These are phyloP conservation scores for Typha latifolia DNA, from an alignment of 176 grass and related monocot genomes.

Conservation along the genomic window DNA sequence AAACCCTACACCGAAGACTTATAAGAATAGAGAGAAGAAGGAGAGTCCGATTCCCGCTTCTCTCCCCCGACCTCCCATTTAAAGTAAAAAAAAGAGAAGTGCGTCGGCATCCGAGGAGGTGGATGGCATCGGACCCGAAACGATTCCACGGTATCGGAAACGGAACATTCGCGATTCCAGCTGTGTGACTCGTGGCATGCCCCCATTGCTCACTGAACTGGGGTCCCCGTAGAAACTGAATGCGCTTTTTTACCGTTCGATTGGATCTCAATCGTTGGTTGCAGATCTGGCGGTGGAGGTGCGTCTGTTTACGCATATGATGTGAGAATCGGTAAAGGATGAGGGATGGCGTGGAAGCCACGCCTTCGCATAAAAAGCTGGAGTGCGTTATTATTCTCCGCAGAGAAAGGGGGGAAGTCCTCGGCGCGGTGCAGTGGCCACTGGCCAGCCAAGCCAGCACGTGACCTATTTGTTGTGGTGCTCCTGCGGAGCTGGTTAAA, in stretches of 20 bases:
- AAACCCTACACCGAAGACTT: slow-evolving; percentile 9
- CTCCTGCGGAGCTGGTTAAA: no score
- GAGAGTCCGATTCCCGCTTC: slow-evolving; percentile 14
- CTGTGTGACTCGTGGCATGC: background rate
- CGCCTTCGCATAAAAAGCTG: slow-evolving; percentile 9
- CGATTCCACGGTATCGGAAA: slow-evolving; percentile 15
- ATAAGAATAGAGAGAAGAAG: slow-evolving; percentile 6
- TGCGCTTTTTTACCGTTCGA: background rate
- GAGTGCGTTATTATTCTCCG: background rate
- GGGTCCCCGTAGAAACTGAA: background rate
- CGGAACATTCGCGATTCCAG: background rate
- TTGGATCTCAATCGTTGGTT: background rate
- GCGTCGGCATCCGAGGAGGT: background rate
- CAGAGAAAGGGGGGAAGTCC: background rate
- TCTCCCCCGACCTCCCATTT: background rate
- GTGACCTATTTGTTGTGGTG: background rate
- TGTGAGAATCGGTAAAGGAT: slow-evolving; percentile 17
- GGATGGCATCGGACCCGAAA: background rate
- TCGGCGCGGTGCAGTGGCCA: background rate
- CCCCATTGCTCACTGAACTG: background rate
- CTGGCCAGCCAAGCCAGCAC: no score
- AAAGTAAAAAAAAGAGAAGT: background rate
- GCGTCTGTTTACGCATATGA: slow-evolving; percentile 8
- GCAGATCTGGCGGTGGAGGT: slow-evolving; percentile 9
- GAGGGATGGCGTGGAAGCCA: slow-evolving; percentile 36